These are phyloP conservation scores for Chaetomiaceae sp. DNA, from an alignment of 2,329 filamentous ascomycete genomes.

Conservation along the genomic window DNA sequence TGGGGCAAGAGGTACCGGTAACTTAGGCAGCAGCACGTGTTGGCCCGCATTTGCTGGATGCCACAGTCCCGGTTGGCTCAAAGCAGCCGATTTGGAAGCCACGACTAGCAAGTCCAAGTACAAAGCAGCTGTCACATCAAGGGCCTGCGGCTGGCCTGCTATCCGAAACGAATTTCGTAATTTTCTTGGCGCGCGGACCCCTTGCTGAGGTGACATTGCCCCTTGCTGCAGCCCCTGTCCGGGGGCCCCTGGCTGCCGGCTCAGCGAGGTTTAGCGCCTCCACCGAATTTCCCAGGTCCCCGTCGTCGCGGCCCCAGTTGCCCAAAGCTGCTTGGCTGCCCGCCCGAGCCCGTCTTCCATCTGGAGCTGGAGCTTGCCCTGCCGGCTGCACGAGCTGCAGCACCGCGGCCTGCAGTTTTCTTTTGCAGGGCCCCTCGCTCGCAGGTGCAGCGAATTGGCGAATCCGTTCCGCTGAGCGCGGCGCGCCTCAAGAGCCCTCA, in stretches of 20 bases:
- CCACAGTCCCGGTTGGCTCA: too few relatives aligned
- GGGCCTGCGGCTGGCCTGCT: neutral
- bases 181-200: slow-evolving; percentile 4
- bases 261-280: slow-evolving; percentile 9
- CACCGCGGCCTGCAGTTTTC: slow-evolving; percentile 11
- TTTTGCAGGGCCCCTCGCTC: neutral
- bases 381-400: slow-evolving; percentile 11
- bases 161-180: neutral
- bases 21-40: too few relatives aligned
- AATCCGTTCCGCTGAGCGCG: slow-evolving; percentile 18
- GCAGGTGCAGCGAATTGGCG: slow-evolving; percentile 9
- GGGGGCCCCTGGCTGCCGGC: neutral
- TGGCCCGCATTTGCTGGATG: too few relatives aligned
- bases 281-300: slow-evolving; percentile 23
- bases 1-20: too few relatives aligned
- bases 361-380: too few relatives aligned
- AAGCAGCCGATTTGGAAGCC: too few relatives aligned
- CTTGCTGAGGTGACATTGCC: neutral
- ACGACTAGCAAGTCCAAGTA: too few relatives aligned
- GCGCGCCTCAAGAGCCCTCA: slow-evolving; percentile 17
- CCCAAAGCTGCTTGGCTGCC: slow-evolving; percentile 16
- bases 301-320: slow-evolving; percentile 16
- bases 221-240: neutral
- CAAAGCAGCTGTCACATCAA: too few relatives aligned
- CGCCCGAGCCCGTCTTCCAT: too few relatives aligned